Percentiles rank a stretch among this genome's conserved stretches.
Evolutionary conservation across 2,329 filamentous ascomycete genomes (phyloP).

Genomic region (Fusarium goolgardi): DNA sequence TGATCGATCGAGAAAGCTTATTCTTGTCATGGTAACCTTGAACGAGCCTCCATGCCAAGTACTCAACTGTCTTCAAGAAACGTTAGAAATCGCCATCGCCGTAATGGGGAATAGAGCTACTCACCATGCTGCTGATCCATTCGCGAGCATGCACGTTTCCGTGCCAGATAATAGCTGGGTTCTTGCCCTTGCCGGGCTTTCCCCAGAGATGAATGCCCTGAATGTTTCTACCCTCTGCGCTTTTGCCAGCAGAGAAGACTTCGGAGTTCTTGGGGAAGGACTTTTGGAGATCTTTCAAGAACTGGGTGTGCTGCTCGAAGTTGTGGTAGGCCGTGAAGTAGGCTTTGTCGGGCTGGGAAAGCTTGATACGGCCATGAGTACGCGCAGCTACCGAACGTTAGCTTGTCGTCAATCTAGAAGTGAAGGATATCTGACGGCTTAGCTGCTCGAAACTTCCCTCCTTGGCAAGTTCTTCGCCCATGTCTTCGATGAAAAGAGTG

Average conservation of each 20-base stretch:
- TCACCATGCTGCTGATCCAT: conserved; percentile 68
- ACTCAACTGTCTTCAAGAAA: conserved; percentile 35
- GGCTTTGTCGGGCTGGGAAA: conserved; percentile 20
- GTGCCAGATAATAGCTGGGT: conserved; percentile 67
- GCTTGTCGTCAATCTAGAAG: fast-evolving
- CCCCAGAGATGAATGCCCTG: conserved; percentile 69
- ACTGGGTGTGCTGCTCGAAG: conserved; percentile 63
- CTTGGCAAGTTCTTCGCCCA: conserved; percentile 43
- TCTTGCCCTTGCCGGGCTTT: conserved; percentile 55
- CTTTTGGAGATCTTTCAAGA: conserved; percentile 58
- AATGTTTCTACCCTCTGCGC: conserved; percentile 64
- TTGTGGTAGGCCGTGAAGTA: conserved; percentile 67
- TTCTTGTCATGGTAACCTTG: conserved; percentile 39
- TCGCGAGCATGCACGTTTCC: conserved; percentile 70
- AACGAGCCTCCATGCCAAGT: conserved; percentile 39
- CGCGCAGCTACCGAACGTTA: neutral
- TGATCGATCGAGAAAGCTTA: conserved; percentile 33
- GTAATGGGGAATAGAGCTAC: fast-evolving
- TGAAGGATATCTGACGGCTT: fast-evolving
- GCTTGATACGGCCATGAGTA: neutral
- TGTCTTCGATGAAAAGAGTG: conserved; percentile 39
- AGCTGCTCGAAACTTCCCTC: conserved; percentile 36
- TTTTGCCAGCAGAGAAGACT: conserved; percentile 62
- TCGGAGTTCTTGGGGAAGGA: conserved; percentile 59
- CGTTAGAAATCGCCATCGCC: neutral